Evolutionary conservation across 306 rosid species (phyloP), one percentile per base, ranked within the genome.

Genomic region (Cicer cuneatum): DNA sequence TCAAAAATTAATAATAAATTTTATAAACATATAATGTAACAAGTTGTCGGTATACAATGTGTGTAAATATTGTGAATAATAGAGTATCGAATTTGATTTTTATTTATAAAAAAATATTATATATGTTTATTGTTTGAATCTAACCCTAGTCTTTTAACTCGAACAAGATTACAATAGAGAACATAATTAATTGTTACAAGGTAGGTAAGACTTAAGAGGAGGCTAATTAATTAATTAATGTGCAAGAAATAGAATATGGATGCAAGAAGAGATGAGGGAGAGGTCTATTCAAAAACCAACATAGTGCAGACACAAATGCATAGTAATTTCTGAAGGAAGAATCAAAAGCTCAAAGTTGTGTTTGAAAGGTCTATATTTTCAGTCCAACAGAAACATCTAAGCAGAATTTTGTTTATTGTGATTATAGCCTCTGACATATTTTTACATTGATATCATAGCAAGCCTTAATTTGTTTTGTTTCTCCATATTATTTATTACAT

Each of bases 351-450:
- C 64, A 45, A 45, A n/a, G 40, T n/a, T 52, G 24, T 62, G 59
- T 74, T 74, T 84, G 93, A 88, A 76, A 77, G 81, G 92, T 86
- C 87, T 80, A 88, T 80, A 88, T 80, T 84, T 84, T 74, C 10
- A 80, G 65, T n/a, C 79, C 81, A 77, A 65, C 83, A 84, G 47
- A 52, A 45, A 42, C 52, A 29, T 35, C 61, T 66, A 74, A 56
- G 56, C 75, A 64, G 82, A 51, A 61, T 80, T 80, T 74, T 86
- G 87, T 84, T 84, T 82, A 73, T 77, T 79, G 42, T 72, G 76
- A 16, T 14, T 62, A 62, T 38, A 49, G 72, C 29, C 64, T 82
- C 76, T 79, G 86, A 78, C 78, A 80, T 69, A 75, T 79, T 79
- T 48, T 79, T 79, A 56, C 45, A 49, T 29, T 58, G 13, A 24